These are phyloP conservation scores for Sarocladiaceae sp. DNA, from an alignment of 2,329 filamentous ascomycete genomes.

Conservation along the genomic window DNA sequence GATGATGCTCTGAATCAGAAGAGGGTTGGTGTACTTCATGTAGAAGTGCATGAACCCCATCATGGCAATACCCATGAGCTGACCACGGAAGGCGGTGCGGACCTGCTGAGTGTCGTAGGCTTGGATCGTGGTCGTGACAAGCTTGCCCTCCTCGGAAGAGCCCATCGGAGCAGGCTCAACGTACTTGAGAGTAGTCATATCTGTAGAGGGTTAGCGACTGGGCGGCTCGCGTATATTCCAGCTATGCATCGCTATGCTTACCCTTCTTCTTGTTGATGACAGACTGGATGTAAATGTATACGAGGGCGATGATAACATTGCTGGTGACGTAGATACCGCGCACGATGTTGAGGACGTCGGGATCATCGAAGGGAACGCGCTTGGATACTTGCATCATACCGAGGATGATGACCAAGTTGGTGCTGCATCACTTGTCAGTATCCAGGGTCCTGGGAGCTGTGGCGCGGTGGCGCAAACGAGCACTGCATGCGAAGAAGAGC, in stretches of 20 bases:
- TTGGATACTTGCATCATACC: constrained; percentile 98
- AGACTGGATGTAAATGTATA: constrained; percentile 81
- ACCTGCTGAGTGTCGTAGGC: constrained; percentile 90
- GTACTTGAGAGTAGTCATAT: constrained; percentile 96
- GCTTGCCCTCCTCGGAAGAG: constrained; percentile 88
- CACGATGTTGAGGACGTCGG: constrained; percentile 48
- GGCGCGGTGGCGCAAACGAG: not conserved
- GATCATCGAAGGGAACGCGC: constrained; percentile 90
- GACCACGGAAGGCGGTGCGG: constrained; percentile 76
- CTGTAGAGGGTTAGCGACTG: constrained; percentile 38
- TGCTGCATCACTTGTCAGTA: constrained; percentile 45
- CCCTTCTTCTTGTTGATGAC: constrained; percentile 97
- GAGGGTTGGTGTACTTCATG: constrained; percentile 99
- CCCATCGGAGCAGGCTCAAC: constrained; percentile 94
- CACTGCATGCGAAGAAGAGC: constrained; percentile 5
- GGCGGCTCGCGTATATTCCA: constrained; percentile 1
- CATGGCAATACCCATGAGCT: constrained; percentile 95
- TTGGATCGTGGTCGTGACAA: constrained; percentile 92
- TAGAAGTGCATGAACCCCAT: constrained; percentile 98
- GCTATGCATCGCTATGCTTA: constrained; percentile 35
- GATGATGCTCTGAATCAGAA: constrained; percentile 97
- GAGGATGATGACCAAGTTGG: constrained; percentile 90
- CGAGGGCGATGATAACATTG: constrained; percentile 73
- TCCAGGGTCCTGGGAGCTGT: not conserved
- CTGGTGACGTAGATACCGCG: constrained; percentile 50